Conservation (phyloP, 805 yeast genomes). For the Candida succiphila region DNA sequence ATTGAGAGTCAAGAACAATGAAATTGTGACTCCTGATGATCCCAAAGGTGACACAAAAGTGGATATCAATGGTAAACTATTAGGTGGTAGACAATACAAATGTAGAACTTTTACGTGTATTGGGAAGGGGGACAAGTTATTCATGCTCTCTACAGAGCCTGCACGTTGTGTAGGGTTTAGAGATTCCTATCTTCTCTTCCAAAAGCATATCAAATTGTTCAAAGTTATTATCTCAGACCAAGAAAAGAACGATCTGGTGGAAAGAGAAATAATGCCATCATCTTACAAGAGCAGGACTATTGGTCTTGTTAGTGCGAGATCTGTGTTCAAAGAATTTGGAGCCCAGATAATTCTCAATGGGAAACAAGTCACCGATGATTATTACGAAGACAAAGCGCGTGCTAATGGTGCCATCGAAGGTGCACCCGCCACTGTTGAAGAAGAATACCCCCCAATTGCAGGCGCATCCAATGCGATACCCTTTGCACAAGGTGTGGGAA, state of each 20-base stretch:
- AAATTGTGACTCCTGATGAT: conserved; percentile 68
- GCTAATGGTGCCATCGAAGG: conserved; percentile 60
- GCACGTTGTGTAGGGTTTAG: conserved; percentile 92
- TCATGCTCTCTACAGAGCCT: conserved; percentile 92
- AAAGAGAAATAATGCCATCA: conserved; percentile 73
- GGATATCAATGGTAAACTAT: conserved; percentile 52
- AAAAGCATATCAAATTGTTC: conserved; percentile 68
- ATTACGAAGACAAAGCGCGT: conserved; percentile 58
- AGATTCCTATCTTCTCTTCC: conserved; percentile 83
- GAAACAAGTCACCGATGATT: conserved; percentile 74
- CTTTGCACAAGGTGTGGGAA: neutral
- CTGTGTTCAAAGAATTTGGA: conserved; percentile 87
- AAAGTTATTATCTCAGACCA: conserved; percentile 66
- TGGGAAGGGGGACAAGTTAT: conserved; percentile 61
- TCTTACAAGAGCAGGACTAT: conserved; percentile 87
- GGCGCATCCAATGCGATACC: conserved; percentile 1
- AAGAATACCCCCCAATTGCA: conserved; percentile 2
- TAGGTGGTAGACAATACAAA: conserved; percentile 67
- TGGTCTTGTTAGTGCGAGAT: conserved; percentile 83
- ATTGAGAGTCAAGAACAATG: conserved; percentile 58
- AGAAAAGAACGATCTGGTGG: conserved; percentile 76
- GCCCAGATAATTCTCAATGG: conserved; percentile 77
- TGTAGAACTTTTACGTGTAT: conserved; percentile 56
- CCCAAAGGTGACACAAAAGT: conserved; percentile 71
- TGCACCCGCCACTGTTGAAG: conserved; percentile 25